Percentiles rank a stretch among this genome's conserved stretches.
Conservation (phyloP, 2,329 filamentous ascomycete species). For the Pseudogymnoascus sp. region DNA sequence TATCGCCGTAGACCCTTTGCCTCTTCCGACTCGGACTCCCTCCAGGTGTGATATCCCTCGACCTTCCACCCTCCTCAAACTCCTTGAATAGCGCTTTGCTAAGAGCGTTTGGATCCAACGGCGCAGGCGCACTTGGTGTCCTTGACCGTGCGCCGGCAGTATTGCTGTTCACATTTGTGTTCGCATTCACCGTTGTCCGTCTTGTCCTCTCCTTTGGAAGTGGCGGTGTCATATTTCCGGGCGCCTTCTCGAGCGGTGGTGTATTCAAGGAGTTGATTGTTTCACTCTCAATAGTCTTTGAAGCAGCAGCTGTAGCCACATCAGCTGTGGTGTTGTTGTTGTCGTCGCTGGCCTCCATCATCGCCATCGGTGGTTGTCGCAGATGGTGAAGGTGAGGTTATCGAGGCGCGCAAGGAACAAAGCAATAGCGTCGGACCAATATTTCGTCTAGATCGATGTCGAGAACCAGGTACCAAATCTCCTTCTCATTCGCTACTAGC, state of each 20-base stretch:
- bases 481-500: neutral
- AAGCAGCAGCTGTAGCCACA: neutral
- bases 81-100: slow-evolving; percentile 53
- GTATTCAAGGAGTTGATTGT: neutral
- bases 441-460: slow-evolving; percentile 1
- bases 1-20: slow-evolving; percentile 58
- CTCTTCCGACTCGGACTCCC: slow-evolving; percentile 63
- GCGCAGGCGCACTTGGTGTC: neutral
- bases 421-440: neutral
- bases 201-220: neutral
- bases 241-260: neutral
- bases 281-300: neutral
- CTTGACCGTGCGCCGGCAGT: neutral
- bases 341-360: neutral
- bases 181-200: neutral
- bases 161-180: slow-evolving; percentile 2
- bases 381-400: neutral
- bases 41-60: slow-evolving; percentile 54
- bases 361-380: neutral
- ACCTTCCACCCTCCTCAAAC: slow-evolving; percentile 52
- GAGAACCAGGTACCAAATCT: neutral
- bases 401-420: slow-evolving; percentile 3
- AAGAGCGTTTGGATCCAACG: slow-evolving; percentile 48
- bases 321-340: neutral
- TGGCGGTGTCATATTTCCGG: neutral